These are phyloP conservation scores for Sarocladiaceae sp. DNA, from an alignment of 2,329 filamentous ascomycete genomes.

Conservation along the genomic window DNA sequence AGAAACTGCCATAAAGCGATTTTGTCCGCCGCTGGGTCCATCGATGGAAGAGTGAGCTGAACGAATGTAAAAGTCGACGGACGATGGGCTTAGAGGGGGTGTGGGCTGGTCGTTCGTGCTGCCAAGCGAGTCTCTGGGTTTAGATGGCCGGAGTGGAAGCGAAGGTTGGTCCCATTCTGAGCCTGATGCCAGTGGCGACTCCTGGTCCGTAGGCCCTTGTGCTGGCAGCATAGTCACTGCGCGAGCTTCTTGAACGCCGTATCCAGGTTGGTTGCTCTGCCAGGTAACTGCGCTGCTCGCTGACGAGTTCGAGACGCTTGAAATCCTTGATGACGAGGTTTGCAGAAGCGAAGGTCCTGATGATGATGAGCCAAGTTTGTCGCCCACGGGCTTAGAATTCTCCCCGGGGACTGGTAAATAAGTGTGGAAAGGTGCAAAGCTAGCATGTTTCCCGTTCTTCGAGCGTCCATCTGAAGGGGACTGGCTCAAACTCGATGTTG, in stretches of 20 bases:
- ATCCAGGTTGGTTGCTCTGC: slow-evolving; percentile 22
- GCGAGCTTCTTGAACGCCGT: slow-evolving; percentile 32
- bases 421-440: slow-evolving; percentile 33
- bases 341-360: slow-evolving; percentile 7
- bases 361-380: not conserved
- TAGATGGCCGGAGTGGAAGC: slow-evolving; percentile 14
- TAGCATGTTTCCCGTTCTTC: slow-evolving; percentile 27
- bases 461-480: not conserved
- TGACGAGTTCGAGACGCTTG: slow-evolving; percentile 28
- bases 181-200: slow-evolving; percentile 14
- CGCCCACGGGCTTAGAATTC: not conserved
- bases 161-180: slow-evolving; percentile 15
- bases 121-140: slow-evolving; percentile 13
- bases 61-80: slow-evolving; percentile 42
- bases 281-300: slow-evolving; percentile 26
- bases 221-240: slow-evolving; percentile 30
- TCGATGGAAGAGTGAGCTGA: slow-evolving; percentile 31
- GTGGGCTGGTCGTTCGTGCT: slow-evolving; percentile 35
- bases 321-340: slow-evolving; percentile 20
- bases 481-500: not conserved
- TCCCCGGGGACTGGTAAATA: slow-evolving; percentile 33
- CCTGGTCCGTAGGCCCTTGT: slow-evolving; percentile 15
- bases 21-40: slow-evolving; percentile 16
- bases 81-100: slow-evolving; percentile 45
- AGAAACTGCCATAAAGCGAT: slow-evolving; percentile 51